Conservation (phyloP, 768 basidiomycete species). For the Boletus sensibilis region DNA sequence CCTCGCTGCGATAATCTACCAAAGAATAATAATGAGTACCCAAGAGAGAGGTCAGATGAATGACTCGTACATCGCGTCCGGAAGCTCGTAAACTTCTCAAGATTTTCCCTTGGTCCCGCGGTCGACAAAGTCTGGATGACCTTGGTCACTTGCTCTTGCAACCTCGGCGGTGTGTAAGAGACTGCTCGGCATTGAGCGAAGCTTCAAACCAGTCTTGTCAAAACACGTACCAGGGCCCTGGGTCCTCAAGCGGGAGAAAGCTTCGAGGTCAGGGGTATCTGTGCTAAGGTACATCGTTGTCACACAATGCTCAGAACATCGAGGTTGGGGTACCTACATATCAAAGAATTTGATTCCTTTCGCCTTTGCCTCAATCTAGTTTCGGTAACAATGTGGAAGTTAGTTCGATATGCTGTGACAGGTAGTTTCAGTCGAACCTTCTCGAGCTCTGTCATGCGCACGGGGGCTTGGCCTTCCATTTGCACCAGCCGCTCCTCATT, state of each 20-base stretch:
- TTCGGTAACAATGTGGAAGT: not conserved
- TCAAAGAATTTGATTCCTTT: constrained; percentile 84
- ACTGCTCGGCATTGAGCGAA: constrained; percentile 32
- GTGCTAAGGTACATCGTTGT: constrained; percentile 48
- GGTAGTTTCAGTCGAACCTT: constrained; percentile 50
- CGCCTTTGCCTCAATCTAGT: constrained; percentile 73
- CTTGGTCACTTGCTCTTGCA: constrained; percentile 54
- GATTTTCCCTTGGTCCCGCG: constrained; percentile 60
- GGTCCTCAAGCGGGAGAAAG: constrained; percentile 36
- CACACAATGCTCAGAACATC: not conserved
- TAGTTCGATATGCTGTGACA: not conserved
- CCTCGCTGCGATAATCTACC: constrained; percentile 74
- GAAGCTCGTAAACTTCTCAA: constrained; percentile 68
- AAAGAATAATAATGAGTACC: constrained; percentile 18
- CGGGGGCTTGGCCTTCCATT: constrained; percentile 64
- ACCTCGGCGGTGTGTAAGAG: constrained; percentile 57
- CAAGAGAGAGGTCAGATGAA: not conserved
- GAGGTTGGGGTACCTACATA: constrained; percentile 49
- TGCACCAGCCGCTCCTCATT: constrained; percentile 72
- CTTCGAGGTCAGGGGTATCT: constrained; percentile 64
- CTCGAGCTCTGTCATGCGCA: constrained; percentile 87
- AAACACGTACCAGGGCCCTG: constrained; percentile 39
- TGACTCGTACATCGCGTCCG: constrained; percentile 62
- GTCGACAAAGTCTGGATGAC: constrained; percentile 69
- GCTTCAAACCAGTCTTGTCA: not conserved